phyloP scores from a whole-genome alignment of 768 basidiomycete genomes.

The Boletus subparvulus region DNA sequence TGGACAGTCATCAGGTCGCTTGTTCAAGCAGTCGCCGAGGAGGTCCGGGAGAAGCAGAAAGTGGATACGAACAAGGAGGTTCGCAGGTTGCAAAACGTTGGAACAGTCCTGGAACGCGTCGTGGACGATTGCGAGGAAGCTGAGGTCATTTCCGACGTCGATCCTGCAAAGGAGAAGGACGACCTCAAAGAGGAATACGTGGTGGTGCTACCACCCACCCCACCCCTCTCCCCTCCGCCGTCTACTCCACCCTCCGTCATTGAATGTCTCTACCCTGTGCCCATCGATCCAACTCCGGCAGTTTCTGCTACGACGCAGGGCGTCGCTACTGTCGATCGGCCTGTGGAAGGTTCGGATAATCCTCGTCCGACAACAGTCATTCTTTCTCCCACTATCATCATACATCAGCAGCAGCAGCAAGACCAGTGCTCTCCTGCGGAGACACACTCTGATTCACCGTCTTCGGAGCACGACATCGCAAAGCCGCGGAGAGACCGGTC shows the following conservation, averaged over 20 bases:
- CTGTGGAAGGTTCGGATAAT: constrained; percentile 1
- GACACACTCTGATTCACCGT: constrained; percentile 10
- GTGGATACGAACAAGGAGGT: constrained; percentile 47
- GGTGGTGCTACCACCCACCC: constrained; percentile 17
- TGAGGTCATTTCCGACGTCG: constrained; percentile 24
- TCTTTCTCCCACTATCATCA: constrained; percentile 27
- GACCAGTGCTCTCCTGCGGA: constrained; percentile 15
- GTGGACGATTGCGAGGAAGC: constrained; percentile 41
- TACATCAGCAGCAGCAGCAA: constrained; percentile 23
- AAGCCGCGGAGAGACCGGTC: constrained; percentile 21
- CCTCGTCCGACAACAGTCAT: constrained; percentile 17
- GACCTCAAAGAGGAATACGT: constrained; percentile 6
- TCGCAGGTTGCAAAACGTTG: constrained; percentile 46
- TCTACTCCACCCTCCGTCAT: constrained; percentile 17
- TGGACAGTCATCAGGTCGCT: constrained; percentile 57
- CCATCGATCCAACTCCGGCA: neutral
- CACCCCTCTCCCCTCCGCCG: constrained; percentile 22
- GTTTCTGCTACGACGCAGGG: constrained; percentile 10
- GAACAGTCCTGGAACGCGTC: constrained; percentile 49
- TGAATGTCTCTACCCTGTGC: constrained; percentile 15
- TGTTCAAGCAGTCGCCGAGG: constrained; percentile 61
- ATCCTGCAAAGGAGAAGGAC: constrained; percentile 17
- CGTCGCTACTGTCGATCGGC: neutral
- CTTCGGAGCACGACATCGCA: constrained; percentile 1
- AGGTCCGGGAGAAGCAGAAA: constrained; percentile 52